These are phyloP conservation scores for Botrytis fragariae DNA, from an alignment of 2,329 filamentous ascomycete genomes.

Conservation along the genomic window DNA sequence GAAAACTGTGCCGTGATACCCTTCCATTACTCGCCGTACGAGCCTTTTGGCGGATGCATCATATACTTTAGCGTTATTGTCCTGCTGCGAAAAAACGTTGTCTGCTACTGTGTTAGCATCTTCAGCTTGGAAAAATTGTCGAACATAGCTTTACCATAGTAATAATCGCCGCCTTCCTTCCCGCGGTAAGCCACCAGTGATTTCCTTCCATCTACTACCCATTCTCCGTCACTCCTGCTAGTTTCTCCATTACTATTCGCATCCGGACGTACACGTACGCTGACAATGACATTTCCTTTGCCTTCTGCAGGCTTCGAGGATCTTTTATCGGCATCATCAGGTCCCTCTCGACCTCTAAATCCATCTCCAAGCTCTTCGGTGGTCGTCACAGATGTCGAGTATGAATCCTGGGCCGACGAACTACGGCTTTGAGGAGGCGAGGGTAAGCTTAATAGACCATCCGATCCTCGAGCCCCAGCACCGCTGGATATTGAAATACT, in stretches of 20 bases:
- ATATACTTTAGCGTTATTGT: constrained; percentile 93
- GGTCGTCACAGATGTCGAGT: constrained; percentile 84
- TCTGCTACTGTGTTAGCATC: constrained; percentile 53
- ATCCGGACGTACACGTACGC: constrained; percentile 89
- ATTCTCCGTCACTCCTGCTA: constrained; percentile 70
- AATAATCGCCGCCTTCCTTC: constrained; percentile 88
- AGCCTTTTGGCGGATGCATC: constrained; percentile 91
- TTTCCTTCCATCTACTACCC: constrained; percentile 84
- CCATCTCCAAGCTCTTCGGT: constrained; percentile 75
- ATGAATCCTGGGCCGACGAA: constrained; percentile 89
- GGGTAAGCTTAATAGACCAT: constrained; percentile 71
- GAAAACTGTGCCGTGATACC: constrained; percentile 97
- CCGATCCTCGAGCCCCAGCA: constrained; percentile 63
- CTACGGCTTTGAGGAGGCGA: constrained; percentile 87
- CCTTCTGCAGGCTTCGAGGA: constrained; percentile 58
- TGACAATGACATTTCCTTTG: constrained; percentile 95
- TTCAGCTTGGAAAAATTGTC: neutral
- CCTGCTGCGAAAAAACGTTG: constrained; percentile 92
- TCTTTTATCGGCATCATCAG: constrained; percentile 38
- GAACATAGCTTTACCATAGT: constrained; percentile 65
- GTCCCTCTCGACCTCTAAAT: constrained; percentile 36
- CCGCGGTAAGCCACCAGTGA: constrained; percentile 81
- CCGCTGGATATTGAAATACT: constrained; percentile 67
- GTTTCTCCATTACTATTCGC: constrained; percentile 59
- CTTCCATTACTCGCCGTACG: constrained; percentile 96